A percentile compares a stretch with the other conserved stretches of the same genome.
Evolutionary conservation across 176 grass and related monocot genomes (phyloP).

Genomic region (Elymus sibiricus): DNA sequence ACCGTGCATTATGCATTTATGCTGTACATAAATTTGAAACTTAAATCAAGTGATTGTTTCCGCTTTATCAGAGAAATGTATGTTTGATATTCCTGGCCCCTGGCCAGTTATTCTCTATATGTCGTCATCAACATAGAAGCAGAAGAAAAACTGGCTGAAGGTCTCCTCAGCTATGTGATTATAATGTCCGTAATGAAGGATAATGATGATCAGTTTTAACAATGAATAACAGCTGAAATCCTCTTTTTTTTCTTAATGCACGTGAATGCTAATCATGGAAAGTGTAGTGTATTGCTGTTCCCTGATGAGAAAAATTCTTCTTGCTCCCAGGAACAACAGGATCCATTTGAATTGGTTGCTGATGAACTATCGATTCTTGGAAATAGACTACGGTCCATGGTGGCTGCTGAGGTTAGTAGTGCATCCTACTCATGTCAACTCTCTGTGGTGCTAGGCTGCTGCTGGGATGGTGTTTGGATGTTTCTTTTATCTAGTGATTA

Average conservation of each 20-base stretch:
- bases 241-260: neutral
- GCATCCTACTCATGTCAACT: neutral
- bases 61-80: neutral
- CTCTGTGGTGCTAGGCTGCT: neutral
- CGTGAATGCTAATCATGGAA: neutral
- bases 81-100: neutral
- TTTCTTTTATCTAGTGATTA: conserved; percentile 1
- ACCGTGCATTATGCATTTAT: neutral
- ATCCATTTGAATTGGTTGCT: conserved; percentile 88
- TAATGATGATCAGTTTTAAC: neutral
- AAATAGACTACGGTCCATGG: conserved; percentile 81
- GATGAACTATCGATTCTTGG: conserved; percentile 85
- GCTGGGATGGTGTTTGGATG: neutral
- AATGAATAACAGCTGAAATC: neutral
- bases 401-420: conserved; percentile 68
- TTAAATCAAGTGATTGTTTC: neutral
- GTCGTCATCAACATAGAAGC: neutral
- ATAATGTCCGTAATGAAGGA: neutral
- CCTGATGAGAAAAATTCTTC: neutral
- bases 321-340: conserved; percentile 40
- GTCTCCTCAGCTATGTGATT: neutral
- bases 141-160: neutral
- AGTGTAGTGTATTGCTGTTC: neutral
- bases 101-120: neutral
- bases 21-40: neutral